Percentiles rank a stretch among this genome's conserved stretches.
Conservation (phyloP, 345 rosid genomes). For the Citrus mangshanensis region DNA sequence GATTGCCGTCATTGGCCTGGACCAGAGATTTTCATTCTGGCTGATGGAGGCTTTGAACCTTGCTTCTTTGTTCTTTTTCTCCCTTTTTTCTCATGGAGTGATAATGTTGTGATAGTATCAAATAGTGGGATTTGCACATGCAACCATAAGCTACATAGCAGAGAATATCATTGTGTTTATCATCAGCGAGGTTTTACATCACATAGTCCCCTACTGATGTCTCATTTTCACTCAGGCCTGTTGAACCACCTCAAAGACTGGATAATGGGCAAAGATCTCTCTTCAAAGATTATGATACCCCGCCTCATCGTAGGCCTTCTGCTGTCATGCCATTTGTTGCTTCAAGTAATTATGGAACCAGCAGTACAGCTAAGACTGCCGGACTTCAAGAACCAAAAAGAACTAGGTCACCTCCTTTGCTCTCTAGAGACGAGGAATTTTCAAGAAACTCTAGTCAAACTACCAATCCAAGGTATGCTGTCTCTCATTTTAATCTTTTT, state of each 20-base stretch:
- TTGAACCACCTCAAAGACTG: constrained; percentile 41
- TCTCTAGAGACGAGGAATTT: constrained; percentile 31
- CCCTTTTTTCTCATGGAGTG: not conserved
- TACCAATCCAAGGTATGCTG: constrained; percentile 29
- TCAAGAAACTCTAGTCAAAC: constrained; percentile 28
- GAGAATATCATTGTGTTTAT: not conserved
- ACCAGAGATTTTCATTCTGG: too few relatives aligned
- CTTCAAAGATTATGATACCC: constrained; percentile 36
- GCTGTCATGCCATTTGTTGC: constrained; percentile 49
- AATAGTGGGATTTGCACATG: not conserved
- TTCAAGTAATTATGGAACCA: constrained; percentile 52
- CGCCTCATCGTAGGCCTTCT: constrained; percentile 36
- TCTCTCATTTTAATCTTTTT: constrained; percentile 7
- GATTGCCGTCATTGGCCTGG: not conserved
- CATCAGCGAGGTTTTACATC: not conserved
- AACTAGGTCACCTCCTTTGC: constrained; percentile 43
- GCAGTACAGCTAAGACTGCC: constrained; percentile 50
- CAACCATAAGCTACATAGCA: not conserved
- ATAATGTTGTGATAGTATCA: not conserved
- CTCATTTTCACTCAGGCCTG: constrained; percentile 40
- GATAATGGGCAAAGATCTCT: constrained; percentile 36
- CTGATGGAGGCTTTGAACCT: too few relatives aligned
- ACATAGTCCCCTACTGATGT: not conserved
- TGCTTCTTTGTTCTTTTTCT: too few relatives aligned
- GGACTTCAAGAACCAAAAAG: constrained; percentile 57